These are phyloP conservation scores for Vanilla planifolia DNA, from an alignment of 106 monocot genomes.

Conservation along the genomic window DNA sequence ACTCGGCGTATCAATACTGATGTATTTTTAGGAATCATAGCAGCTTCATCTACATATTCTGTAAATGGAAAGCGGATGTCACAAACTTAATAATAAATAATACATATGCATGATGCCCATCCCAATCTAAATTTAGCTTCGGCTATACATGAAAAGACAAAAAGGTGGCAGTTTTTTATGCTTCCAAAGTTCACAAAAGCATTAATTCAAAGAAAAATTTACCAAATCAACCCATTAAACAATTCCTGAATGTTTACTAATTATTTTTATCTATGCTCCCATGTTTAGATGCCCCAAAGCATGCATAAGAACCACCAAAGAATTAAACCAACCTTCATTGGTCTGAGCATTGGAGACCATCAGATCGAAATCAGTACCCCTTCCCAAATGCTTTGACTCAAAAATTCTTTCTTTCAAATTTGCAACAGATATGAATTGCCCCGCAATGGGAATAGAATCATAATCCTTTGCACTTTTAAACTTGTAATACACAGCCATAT, in stretches of 20 bases:
- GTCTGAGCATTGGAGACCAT: conserved; percentile 93
- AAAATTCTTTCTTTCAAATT: conserved; percentile 95
- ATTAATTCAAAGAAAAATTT: background rate
- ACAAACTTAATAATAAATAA: conserved; percentile 31
- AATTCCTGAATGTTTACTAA: background rate
- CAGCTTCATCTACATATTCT: conserved; percentile 91
- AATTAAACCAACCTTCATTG: conserved; percentile 85
- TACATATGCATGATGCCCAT: conserved; percentile 6
- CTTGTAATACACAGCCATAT: conserved; percentile 96
- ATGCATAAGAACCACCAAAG: conserved; percentile 1
- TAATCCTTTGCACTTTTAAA: conserved; percentile 98
- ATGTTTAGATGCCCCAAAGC: background rate
- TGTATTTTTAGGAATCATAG: conserved; percentile 94
- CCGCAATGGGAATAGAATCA: conserved; percentile 86
- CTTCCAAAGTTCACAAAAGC: background rate
- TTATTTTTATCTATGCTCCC: background rate
- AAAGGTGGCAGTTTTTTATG: conserved; percentile 3
- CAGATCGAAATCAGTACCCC: conserved; percentile 95
- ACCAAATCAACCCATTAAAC: background rate
- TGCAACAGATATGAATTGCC: conserved; percentile 91
- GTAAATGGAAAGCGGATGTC: conserved; percentile 48
- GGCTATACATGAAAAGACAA: background rate
- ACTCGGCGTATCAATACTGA: conserved; percentile 89
- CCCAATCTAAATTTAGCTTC: background rate
- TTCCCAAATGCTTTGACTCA: conserved; percentile 92